phyloP scores from a whole-genome alignment of 2,329 filamentous ascomycete genomes.

The Xylaria polymorpha region DNA sequence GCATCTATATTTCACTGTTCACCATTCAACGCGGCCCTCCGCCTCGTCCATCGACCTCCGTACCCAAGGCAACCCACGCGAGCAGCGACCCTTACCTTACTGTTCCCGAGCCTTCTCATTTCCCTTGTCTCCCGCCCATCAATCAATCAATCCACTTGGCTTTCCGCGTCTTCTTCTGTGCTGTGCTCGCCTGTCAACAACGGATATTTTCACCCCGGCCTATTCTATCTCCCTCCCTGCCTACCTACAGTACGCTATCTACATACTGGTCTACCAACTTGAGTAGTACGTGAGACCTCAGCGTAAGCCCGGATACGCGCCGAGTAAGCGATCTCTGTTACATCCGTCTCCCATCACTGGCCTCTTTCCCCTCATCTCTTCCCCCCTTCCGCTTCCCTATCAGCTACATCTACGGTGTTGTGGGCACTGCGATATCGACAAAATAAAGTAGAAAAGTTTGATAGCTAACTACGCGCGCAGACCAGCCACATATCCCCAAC shows the following conservation, averaged over 20 bases:
- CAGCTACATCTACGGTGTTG: not conserved
- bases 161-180: not conserved
- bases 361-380: not conserved
- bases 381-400: not conserved
- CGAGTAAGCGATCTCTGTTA: slow-evolving; percentile 20
- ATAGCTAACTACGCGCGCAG: slow-evolving; percentile 26
- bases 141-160: not conserved
- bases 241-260: not conserved
- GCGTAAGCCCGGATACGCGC: not conserved
- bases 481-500: slow-evolving; percentile 5
- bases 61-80: slow-evolving; percentile 1
- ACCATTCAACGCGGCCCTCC: slow-evolving; percentile 10
- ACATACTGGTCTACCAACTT: not conserved
- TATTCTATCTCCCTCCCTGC: not conserved
- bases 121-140: not conserved
- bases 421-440: not conserved
- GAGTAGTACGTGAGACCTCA: slow-evolving; percentile 9
- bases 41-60: slow-evolving; percentile 18
- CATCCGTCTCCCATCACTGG: not conserved
- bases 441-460: not conserved
- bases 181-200: not conserved
- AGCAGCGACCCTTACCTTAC: not conserved
- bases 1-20: slow-evolving; percentile 14
- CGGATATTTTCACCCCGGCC: not conserved
- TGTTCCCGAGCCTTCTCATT: not conserved